These are phyloP conservation scores for Ceratobasidium sp. DNA, from an alignment of 1,284 basidiomycete species.

Conservation along the genomic window DNA sequence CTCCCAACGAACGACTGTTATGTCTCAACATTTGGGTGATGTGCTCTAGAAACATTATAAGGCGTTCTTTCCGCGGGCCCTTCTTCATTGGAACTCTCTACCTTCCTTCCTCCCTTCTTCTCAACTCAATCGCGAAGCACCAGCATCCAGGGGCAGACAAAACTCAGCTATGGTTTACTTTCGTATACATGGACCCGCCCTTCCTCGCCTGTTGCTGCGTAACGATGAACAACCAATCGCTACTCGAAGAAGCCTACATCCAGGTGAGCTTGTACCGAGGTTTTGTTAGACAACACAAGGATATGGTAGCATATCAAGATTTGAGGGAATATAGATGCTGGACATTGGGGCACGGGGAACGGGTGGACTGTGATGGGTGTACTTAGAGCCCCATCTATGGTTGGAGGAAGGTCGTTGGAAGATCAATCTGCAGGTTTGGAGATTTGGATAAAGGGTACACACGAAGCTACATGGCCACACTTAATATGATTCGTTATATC, in stretches of 20 bases:
- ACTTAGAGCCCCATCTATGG: constrained; percentile 63
- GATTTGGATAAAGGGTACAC: constrained; percentile 63
- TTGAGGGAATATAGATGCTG: constrained; percentile 58
- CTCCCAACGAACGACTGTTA: constrained; percentile 19
- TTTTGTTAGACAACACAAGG: constrained; percentile 58
- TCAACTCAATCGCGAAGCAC: constrained; percentile 1
- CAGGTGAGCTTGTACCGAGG: constrained; percentile 66
- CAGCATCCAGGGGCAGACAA: not conserved
- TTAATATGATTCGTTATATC: constrained; percentile 1
- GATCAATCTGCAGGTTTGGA: constrained; percentile 57
- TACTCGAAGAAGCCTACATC: constrained; percentile 63
- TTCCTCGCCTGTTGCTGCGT: constrained; percentile 67
- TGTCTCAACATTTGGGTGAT: constrained; percentile 2
- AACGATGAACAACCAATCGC: constrained; percentile 59
- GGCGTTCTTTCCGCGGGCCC: not conserved
- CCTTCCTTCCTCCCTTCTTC: constrained; percentile 3
- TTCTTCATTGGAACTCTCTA: constrained; percentile 1
- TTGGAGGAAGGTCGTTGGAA: constrained; percentile 60
- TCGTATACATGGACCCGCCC: constrained; percentile 70
- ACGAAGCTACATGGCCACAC: constrained; percentile 53
- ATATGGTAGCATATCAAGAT: constrained; percentile 65
- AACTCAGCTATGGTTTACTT: too few relatives aligned
- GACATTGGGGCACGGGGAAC: constrained; percentile 68
- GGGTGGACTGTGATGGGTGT: constrained; percentile 63
- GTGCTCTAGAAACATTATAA: too few relatives aligned